Evolutionary conservation across 192 early-diverging fungal species (phyloP).

Genomic region (Mortierella claussenii): DNA sequence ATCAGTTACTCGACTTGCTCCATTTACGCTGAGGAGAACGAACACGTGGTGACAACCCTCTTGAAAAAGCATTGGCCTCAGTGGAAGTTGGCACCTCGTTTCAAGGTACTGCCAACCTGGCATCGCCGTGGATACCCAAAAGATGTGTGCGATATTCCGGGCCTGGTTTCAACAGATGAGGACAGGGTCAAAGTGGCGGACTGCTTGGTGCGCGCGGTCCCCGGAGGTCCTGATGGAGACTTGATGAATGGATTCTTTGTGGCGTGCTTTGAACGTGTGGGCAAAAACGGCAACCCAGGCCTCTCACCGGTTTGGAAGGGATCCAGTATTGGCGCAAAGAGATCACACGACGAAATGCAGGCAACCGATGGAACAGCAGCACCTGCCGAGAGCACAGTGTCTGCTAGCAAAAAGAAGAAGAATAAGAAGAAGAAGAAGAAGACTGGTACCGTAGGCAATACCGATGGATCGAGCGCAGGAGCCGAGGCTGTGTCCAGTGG

Average conservation of each 20-base stretch:
- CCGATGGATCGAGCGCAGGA: background rate
- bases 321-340: slow-evolving; percentile 23
- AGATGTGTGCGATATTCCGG: slow-evolving; percentile 56
- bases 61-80: slow-evolving; percentile 58
- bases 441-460: background rate
- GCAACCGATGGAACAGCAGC: slow-evolving; percentile 3
- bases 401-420: slow-evolving; percentile 34
- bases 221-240: slow-evolving; percentile 87
- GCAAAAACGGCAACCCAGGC: slow-evolving; percentile 20
- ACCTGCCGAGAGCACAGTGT: background rate
- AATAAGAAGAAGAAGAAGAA: slow-evolving; percentile 53
- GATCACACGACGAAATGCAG: slow-evolving; percentile 11
- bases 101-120: slow-evolving; percentile 84
- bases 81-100: slow-evolving; percentile 66
- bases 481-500: too few species aligned
- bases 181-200: slow-evolving; percentile 44
- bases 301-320: slow-evolving; percentile 29
- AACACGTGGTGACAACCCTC: slow-evolving; percentile 86
- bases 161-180: slow-evolving; percentile 44
- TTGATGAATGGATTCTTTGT: slow-evolving; percentile 97
- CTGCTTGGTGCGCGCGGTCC: slow-evolving; percentile 69
- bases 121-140: slow-evolving; percentile 74
- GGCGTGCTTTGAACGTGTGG: slow-evolving; percentile 83
- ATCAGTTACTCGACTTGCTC: slow-evolving; percentile 98
- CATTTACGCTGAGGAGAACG: slow-evolving; percentile 91